Evolutionary conservation across 306 rosid genomes (phyloP).

Genomic region (Acmispon strigosus): DNA sequence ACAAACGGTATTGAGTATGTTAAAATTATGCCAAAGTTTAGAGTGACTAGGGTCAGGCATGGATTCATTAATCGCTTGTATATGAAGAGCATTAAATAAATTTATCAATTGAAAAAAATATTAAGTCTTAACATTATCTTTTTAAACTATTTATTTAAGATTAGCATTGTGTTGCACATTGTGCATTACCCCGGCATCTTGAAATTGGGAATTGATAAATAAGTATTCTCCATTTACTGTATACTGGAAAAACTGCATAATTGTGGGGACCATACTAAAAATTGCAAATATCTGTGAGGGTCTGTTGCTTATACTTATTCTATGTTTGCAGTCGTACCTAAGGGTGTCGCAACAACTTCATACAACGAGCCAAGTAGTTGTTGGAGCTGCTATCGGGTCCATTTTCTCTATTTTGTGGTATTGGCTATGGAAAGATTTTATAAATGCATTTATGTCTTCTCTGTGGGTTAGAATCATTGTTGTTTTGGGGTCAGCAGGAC

Average conservation of each 20-base stretch:
- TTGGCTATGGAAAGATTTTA: conserved; percentile 56
- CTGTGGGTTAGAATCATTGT: conserved; percentile 51
- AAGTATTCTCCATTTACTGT: background rate
- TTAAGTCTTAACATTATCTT: background rate
- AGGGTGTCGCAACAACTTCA: conserved; percentile 74
- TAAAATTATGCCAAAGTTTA: background rate
- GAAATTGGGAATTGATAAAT: background rate
- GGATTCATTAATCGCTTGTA: background rate
- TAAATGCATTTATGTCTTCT: conserved; percentile 50
- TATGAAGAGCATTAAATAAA: background rate
- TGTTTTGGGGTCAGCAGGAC: conserved; percentile 43
- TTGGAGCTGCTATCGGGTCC: conserved; percentile 67
- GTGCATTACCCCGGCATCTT: too few relatives aligned
- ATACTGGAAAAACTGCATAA: background rate
- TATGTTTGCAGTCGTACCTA: conserved; percentile 65
- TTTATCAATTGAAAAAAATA: background rate
- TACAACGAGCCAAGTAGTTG: conserved; percentile 67
- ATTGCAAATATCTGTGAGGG: background rate
- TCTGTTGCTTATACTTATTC: conserved; percentile 14
- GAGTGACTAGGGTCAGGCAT: background rate
- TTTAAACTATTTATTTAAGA: background rate
- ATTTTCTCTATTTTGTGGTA: conserved; percentile 47
- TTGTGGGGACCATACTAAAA: background rate
- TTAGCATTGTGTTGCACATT: background rate
- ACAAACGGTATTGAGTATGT: background rate